A percentile compares a stretch with the other conserved stretches of the same genome.
Evolutionary conservation across 2,329 filamentous ascomycete species (phyloP).

Genomic region (Colletotrichum paranaense): DNA sequence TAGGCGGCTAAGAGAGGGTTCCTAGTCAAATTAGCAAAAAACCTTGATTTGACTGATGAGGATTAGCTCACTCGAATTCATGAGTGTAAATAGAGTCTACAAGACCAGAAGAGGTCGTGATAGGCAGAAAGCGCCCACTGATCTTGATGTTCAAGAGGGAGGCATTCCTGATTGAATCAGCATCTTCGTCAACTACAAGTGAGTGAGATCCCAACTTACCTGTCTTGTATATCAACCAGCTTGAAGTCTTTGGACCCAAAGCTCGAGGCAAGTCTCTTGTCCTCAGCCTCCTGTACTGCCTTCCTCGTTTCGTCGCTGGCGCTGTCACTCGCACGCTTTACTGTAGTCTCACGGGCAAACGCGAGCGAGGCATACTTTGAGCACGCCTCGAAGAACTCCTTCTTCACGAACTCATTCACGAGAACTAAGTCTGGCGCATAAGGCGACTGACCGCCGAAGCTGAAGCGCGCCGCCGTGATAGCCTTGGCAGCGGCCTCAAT

Average conservation of each 20-base stretch:
- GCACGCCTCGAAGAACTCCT: slow-evolving; percentile 58
- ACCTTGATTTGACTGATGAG: accelerated
- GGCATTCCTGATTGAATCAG: slow-evolving; percentile 1
- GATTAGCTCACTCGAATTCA: slow-evolving; percentile 16
- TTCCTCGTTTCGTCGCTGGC: slow-evolving; percentile 37
- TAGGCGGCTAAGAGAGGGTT: slow-evolving; percentile 55
- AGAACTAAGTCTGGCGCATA: slow-evolving; percentile 72
- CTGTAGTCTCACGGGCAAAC: slow-evolving; percentile 43
- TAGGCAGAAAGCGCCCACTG: slow-evolving; percentile 42
- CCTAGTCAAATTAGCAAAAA: slow-evolving; percentile 36
- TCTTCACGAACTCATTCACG: slow-evolving; percentile 72
- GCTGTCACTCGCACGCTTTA: slow-evolving; percentile 36
- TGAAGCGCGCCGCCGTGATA: slow-evolving; percentile 64
- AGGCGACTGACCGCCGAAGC: slow-evolving; percentile 65
- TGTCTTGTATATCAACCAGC: slow-evolving; percentile 29
- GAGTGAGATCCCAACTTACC: slow-evolving; percentile 39
- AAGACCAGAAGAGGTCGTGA: slow-evolving; percentile 33
- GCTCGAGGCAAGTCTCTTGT: slow-evolving; percentile 36
- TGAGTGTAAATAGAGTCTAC: slow-evolving; percentile 16
- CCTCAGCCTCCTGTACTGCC: slow-evolving; percentile 41
- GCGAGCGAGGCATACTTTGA: slow-evolving; percentile 41
- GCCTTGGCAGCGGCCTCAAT: slow-evolving; percentile 62
- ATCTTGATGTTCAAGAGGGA: slow-evolving; percentile 31
- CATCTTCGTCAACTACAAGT: slow-evolving; percentile 38
- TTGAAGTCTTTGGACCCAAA: slow-evolving; percentile 33